Evolutionary conservation across 805 yeast species (phyloP), one percentile per base, ranked within the genome.

Genomic region (Lipomyces lipofer): DNA sequence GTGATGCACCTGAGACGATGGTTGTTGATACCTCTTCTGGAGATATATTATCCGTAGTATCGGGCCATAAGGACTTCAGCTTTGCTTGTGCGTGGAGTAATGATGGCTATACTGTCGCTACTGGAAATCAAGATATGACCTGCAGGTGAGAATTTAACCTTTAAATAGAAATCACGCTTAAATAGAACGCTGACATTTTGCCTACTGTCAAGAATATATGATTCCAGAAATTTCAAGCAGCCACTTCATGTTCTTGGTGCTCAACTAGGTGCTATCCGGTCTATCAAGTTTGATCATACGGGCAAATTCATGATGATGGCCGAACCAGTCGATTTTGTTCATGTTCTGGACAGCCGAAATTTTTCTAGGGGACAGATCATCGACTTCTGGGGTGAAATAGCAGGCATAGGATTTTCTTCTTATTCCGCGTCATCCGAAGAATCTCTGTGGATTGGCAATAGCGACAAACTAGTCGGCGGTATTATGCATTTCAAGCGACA

Each of bases 81-180:
- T 82, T 82, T 58, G 73, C 82, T 38, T 82, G 85, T 63, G 85
- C 81, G 61, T 83, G 86, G 86, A 70, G 72, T 7, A 64, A 66
- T 42, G 60, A 75, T 57, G 79, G 75, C 12, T 67, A 75, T 44
- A 60, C 71, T 4, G 58, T 82, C 15, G 77, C 80, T 3, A 77
- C 85, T 0, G 86, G 86, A 4, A 79, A 76, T 62, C 86, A 83
- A 65, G 87, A 83, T 65, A 78, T 83, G 1, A 75, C 83, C 7
- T 75, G 81, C 10, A 69, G 80, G 40, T 36, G 13, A 7, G 25
- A 6, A 5, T 36, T 7, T 81, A 78, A 30, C 50, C 51, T 29
- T 25, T 24, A 4, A 28, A 47, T 30, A 21, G 24, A 8, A 15
- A 22, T 4, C 10, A 22, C 22, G 24, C n/a, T 17, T 47, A 52